Percentiles rank a stretch among this genome's conserved stretches.
These are phyloP conservation scores for Ophiostoma himal-ulmi DNA, from an alignment of 2,329 filamentous ascomycete genomes.

Conservation along the genomic window DNA sequence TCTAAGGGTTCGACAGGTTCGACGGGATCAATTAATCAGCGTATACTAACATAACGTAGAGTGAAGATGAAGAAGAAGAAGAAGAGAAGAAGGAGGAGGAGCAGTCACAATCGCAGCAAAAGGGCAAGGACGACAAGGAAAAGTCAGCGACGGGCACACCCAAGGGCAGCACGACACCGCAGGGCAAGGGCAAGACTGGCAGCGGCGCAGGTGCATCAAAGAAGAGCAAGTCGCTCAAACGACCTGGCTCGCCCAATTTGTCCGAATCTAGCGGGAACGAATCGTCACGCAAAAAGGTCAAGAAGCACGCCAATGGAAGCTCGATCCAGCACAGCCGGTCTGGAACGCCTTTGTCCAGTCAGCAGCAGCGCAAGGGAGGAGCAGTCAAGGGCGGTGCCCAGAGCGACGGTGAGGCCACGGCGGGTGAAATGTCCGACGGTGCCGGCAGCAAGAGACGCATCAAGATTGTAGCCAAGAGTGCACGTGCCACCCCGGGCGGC, in stretches of 20 bases:
- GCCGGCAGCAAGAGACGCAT: slow-evolving; percentile 46
- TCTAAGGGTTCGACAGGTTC: not conserved
- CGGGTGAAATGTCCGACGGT: slow-evolving; percentile 59
- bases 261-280: slow-evolving; percentile 93
- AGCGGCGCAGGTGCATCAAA: slow-evolving; percentile 36
- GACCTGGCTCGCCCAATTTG: slow-evolving; percentile 75
- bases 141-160: slow-evolving; percentile 51
- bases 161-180: slow-evolving; percentile 60
- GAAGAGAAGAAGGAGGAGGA: slow-evolving; percentile 43
- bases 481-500: slow-evolving; percentile 49
- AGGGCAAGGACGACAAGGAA: slow-evolving; percentile 47
- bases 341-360: slow-evolving; percentile 48
- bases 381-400: slow-evolving; percentile 43
- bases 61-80: slow-evolving; percentile 37
- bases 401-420: slow-evolving; percentile 68
- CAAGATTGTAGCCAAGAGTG: slow-evolving; percentile 44
- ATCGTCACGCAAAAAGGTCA: slow-evolving; percentile 70
- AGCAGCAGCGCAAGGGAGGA: slow-evolving; percentile 39
- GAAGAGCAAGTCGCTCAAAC: slow-evolving; percentile 64
- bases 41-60: slow-evolving; percentile 32
- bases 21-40: too few species aligned
- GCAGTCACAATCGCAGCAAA: slow-evolving; percentile 45
- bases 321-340: slow-evolving; percentile 49
- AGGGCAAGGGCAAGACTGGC: slow-evolving; percentile 43
- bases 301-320: slow-evolving; percentile 50